Evolutionary conservation across 495 filamentous ascomycete species (phyloP).

Genomic region (Venustampulla echinocandica): DNA sequence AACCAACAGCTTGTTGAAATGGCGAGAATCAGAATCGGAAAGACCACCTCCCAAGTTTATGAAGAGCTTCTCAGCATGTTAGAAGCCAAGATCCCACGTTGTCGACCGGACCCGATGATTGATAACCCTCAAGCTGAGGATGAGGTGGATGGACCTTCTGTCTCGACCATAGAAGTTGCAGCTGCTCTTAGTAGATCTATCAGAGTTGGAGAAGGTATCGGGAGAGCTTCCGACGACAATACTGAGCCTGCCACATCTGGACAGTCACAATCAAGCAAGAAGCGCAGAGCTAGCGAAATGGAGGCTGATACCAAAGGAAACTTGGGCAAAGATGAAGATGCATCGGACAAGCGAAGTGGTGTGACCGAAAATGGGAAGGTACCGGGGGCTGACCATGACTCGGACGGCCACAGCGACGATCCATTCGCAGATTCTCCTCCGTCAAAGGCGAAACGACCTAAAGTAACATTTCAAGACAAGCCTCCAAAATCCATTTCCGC

Average conservation of each 20-base stretch:
- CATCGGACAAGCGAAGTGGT: constrained; percentile 19
- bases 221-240: constrained; percentile 1
- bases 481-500: background rate
- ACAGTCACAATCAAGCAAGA: constrained; percentile 24
- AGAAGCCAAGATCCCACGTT: constrained; percentile 58
- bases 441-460: constrained; percentile 16
- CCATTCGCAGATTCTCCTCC: constrained; percentile 8
- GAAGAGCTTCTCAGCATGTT: constrained; percentile 57
- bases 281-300: constrained; percentile 18
- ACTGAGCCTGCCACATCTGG: background rate
- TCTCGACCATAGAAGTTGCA: constrained; percentile 41
- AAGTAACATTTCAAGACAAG: constrained; percentile 26
- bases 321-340: constrained; percentile 16
- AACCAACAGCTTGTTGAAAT: constrained; percentile 62
- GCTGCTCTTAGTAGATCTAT: constrained; percentile 36
- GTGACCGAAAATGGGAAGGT: constrained; percentile 13
- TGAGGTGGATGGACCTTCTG: constrained; percentile 20
- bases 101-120: constrained; percentile 40
- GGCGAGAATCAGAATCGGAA: constrained; percentile 49
- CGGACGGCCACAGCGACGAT: constrained; percentile 28
- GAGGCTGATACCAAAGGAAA: constrained; percentile 34
- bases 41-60: constrained; percentile 66
- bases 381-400: constrained; percentile 22
- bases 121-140: constrained; percentile 50
- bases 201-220: constrained; percentile 27